phyloP scores from a whole-genome alignment of 2,329 filamentous ascomycete species.

The Colletotrichum orchidophilum region DNA sequence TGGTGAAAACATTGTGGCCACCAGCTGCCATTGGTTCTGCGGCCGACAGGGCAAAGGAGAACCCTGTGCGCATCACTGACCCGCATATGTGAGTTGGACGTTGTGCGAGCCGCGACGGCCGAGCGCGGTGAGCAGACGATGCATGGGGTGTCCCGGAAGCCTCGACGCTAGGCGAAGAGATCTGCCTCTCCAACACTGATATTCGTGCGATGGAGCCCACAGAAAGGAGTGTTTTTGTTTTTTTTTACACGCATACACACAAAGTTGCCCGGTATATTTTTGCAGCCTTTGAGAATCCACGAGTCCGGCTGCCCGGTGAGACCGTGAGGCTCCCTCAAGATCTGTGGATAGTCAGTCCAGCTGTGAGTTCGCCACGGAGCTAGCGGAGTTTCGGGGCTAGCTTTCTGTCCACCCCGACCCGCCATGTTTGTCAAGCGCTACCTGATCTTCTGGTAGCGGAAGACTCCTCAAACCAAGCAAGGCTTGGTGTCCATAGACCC shows the following conservation, averaged over 20 bases:
- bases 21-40: slow-evolving; percentile 15
- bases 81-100: slow-evolving; percentile 29
- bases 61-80: slow-evolving; percentile 33
- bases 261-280: neutral
- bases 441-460: neutral
- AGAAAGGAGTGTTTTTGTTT: neutral
- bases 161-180: neutral
- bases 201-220: neutral
- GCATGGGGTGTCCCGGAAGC: neutral
- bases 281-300: neutral
- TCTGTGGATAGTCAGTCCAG: neutral
- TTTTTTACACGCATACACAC: neutral
- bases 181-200: neutral
- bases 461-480: neutral
- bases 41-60: slow-evolving; percentile 10
- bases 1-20: neutral
- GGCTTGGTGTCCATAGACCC: neutral
- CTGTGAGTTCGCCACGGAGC: slow-evolving; percentile 9
- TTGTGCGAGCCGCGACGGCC: slow-evolving; percentile 26
- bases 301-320: neutral
- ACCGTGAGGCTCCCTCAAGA: neutral
- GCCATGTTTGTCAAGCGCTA: neutral
- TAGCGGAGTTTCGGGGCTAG: slow-evolving; percentile 13
- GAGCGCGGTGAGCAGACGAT: slow-evolving; percentile 15
- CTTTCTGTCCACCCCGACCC: neutral